Conservation (phyloP, 1,139 yeast species). For the Pichia sp. region DNA sequence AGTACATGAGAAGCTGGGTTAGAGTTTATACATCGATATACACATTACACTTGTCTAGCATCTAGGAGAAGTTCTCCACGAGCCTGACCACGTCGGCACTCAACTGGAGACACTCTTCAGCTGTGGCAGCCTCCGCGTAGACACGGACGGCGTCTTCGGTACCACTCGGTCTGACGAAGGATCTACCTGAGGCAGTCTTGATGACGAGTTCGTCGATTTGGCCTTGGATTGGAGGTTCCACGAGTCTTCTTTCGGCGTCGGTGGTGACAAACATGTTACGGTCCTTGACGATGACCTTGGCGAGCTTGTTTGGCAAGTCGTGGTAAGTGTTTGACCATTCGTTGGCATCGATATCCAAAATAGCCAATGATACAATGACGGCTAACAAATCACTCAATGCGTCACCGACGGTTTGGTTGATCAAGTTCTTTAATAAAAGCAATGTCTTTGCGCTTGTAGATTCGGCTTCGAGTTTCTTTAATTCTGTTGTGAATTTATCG, state of each 20-base stretch:
- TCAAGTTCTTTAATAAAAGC: slow-evolving; percentile 43
- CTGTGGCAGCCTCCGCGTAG: slow-evolving; percentile 81
- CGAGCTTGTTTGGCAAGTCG: slow-evolving; percentile 84
- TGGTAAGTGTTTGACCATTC: slow-evolving; percentile 78
- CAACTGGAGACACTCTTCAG: slow-evolving; percentile 50
- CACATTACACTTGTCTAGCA: too few species aligned
- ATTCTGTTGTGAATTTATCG: slow-evolving; percentile 44
- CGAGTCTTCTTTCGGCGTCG: slow-evolving; percentile 83
- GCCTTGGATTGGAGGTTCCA: slow-evolving; percentile 70
- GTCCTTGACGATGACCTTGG: slow-evolving; percentile 82
- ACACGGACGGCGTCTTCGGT: slow-evolving; percentile 98
- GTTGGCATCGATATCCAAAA: slow-evolving; percentile 43
- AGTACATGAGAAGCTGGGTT: too few species aligned
- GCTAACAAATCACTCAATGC: slow-evolving; percentile 87
- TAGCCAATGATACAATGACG: slow-evolving; percentile 62
- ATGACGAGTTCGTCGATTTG: slow-evolving; percentile 66
- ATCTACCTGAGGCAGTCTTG: slow-evolving; percentile 56
- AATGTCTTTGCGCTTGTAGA: slow-evolving; percentile 33
- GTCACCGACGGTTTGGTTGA: slow-evolving; percentile 97
- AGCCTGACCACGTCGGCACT: slow-evolving; percentile 51
- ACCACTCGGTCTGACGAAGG: slow-evolving; percentile 96
- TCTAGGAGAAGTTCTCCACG: slow-evolving; percentile 32
- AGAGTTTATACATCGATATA: too few species aligned
- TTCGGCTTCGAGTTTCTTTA: slow-evolving; percentile 28
- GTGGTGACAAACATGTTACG: slow-evolving; percentile 78